phyloP scores from a whole-genome alignment of 352 stramenopile genomes.

The Pythium sukuiense region DNA sequence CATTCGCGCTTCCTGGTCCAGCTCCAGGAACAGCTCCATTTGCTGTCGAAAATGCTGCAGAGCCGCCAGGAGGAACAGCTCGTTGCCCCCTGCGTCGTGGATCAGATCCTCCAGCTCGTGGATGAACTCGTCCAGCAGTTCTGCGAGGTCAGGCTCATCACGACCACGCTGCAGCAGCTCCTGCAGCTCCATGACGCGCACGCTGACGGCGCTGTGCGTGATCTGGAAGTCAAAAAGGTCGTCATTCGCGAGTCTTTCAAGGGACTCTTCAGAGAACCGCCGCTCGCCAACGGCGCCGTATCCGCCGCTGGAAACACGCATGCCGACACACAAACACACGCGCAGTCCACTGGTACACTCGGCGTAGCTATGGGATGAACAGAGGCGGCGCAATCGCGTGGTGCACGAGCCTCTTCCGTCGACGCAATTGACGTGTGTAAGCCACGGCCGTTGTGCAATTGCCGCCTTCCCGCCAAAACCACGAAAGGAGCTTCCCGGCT shows the following conservation, averaged over 20 bases:
- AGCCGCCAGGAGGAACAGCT: constrained; percentile 55
- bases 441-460: background rate
- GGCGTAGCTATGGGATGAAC: background rate
- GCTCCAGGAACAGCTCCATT: constrained; percentile 59
- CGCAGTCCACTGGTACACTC: constrained; percentile 4
- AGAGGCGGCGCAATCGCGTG: background rate
- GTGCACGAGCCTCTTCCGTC: background rate
- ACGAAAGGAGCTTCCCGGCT: background rate
- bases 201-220: constrained; percentile 36
- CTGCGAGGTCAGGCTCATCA: constrained; percentile 45
- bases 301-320: constrained; percentile 22
- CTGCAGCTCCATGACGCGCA: constrained; percentile 43
- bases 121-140: constrained; percentile 50
- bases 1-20: constrained; percentile 35
- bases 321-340: background rate
- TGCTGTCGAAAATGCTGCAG: constrained; percentile 65
- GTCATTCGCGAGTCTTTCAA: constrained; percentile 42
- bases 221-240: constrained; percentile 75
- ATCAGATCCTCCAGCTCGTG: constrained; percentile 56
- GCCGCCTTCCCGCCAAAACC: constrained; percentile 17
- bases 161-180: constrained; percentile 48
- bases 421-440: background rate
- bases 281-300: constrained; percentile 21
- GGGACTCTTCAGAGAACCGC: constrained; percentile 24
- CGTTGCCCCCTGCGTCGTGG: constrained; percentile 33